Evolutionary conservation across 257 asterid species (phyloP), one percentile per base, ranked within the genome.

Genomic region (Verbascum thapsus): DNA sequence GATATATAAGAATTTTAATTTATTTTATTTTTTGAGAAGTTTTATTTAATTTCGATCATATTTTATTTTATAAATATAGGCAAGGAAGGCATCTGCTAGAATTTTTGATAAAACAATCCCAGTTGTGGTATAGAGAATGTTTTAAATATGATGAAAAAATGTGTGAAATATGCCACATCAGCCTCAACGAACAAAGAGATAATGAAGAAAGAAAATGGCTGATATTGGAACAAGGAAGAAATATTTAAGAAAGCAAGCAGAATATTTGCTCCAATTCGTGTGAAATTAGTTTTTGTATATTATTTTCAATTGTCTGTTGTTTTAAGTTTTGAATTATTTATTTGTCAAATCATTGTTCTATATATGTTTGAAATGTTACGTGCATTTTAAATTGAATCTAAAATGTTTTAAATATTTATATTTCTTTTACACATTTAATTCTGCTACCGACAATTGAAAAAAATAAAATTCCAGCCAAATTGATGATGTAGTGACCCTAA

Each of bases 21-120:
- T 12, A n/a, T n/a, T n/a, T n/a, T n/a, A n/a, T n/a, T 11, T 7
- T 11, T 2, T 13, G 15, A 47, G 4, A n/a, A 15, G 0, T 10
- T n/a, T 12, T 1, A 3, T 16, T 35, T 26, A 11, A 3, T 0
- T 41, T 56, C 4, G 19, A 18, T 6, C 0, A 30, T 0, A 7
- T 42, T 10, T 2, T 1, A 37, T 8, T 7, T 22, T 7, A 32
- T 53, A 40, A 43, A 26, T 59, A 32, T 13, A 87, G 95, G 89
- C 91, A 35, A 76, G 57, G 57, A 87, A 70, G 60, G 95, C 87
- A 20, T 26, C 72, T 23, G 75, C 74, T 10, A 81, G 91, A 60
- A 76, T 84, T 19, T 70, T 67, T 8, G 76, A 69, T 68, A 40
- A 72, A 10, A 58, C 66, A 37, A 71, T 78, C 69, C 80, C 86